Percentiles rank a stretch among this genome's conserved stretches.
phyloP scores from a whole-genome alignment of 306 rosid species.

The Begonia loranthoides region DNA sequence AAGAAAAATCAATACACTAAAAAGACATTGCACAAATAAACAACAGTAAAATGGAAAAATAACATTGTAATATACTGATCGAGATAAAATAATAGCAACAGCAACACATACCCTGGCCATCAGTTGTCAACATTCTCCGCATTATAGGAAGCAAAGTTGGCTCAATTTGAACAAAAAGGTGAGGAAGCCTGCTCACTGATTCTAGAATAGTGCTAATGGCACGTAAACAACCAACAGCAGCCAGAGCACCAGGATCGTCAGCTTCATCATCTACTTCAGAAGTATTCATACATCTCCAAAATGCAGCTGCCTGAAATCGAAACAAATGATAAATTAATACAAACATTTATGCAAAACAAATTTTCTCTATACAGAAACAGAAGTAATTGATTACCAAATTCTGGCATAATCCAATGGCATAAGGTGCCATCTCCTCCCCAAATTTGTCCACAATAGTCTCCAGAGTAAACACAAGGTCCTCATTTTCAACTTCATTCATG shows the following conservation, averaged over 20 bases:
- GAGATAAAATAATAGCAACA: too few relatives aligned
- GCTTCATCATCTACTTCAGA: conserved; percentile 84
- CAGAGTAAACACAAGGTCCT: conserved; percentile 91
- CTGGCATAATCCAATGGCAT: conserved; percentile 89
- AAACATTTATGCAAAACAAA: background rate
- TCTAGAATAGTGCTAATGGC: conserved; percentile 94
- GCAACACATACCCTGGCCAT: conserved; percentile 62
- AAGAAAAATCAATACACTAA: too few relatives aligned
- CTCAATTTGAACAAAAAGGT: conserved; percentile 69
- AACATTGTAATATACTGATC: too few relatives aligned
- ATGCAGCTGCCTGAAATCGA: conserved; percentile 57
- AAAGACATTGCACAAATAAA: too few relatives aligned
- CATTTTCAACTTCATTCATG: conserved; percentile 95
- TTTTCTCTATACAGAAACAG: background rate
- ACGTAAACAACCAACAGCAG: conserved; percentile 93
- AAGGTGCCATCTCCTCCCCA: conserved; percentile 98
- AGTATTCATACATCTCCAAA: conserved; percentile 94
- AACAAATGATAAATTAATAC: background rate
- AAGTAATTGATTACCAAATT: conserved; percentile 51
- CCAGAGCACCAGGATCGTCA: conserved; percentile 88
- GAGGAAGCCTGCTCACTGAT: conserved; percentile 95
- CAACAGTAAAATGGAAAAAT: too few relatives aligned
- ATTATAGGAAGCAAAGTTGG: conserved; percentile 85
- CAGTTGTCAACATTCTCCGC: conserved; percentile 84
- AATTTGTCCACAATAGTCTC: conserved; percentile 97